phyloP scores from a whole-genome alignment of 306 rosid genomes.

The Casuarina glauca region DNA sequence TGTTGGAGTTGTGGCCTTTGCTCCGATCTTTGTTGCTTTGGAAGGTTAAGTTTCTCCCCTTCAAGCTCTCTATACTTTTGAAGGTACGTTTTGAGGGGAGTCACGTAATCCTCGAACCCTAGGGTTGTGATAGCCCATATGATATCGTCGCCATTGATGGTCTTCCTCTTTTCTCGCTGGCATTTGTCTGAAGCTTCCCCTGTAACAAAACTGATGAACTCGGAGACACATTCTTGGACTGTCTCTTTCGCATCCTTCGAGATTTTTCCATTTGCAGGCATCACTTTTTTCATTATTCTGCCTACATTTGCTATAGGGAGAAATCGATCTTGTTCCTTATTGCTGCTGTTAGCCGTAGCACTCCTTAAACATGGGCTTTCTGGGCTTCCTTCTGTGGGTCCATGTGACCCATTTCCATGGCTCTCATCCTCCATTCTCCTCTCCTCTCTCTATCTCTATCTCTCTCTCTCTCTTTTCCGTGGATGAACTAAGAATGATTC shows the following conservation, averaged over 20 bases:
- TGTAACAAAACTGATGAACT: conserved; percentile 72
- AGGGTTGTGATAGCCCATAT: conserved; percentile 77
- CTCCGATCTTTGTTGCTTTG: conserved; percentile 55
- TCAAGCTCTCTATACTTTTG: conserved; percentile 68
- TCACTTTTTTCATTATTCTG: conserved; percentile 72
- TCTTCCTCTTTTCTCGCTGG: conserved; percentile 71
- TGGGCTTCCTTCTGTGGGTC: conserved; percentile 40
- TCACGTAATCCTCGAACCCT: conserved; percentile 67
- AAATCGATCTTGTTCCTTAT: conserved; percentile 67
- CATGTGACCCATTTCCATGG: conserved; percentile 40
- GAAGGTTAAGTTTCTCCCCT: conserved; percentile 64
- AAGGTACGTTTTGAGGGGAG: conserved; percentile 58
- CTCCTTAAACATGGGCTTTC: conserved; percentile 45
- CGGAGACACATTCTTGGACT: conserved; percentile 76
- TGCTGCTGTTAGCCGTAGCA: conserved; percentile 10
- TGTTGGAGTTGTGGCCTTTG: conserved; percentile 25
- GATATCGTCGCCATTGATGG: conserved; percentile 70
- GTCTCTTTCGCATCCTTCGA: conserved; percentile 80
- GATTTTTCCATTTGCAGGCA: conserved; percentile 66
- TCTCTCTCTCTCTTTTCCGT: not conserved
- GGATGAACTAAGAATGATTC: conserved; percentile 26
- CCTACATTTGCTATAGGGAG: conserved; percentile 78
- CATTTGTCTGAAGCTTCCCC: conserved; percentile 79
- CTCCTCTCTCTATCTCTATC: not conserved
- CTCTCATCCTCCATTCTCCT: conserved; percentile 45